A percentile compares a stretch with the other conserved stretches of the same genome.
phyloP scores from a whole-genome alignment of 2,329 filamentous ascomycete genomes.

The Penicillium vulpinum region DNA sequence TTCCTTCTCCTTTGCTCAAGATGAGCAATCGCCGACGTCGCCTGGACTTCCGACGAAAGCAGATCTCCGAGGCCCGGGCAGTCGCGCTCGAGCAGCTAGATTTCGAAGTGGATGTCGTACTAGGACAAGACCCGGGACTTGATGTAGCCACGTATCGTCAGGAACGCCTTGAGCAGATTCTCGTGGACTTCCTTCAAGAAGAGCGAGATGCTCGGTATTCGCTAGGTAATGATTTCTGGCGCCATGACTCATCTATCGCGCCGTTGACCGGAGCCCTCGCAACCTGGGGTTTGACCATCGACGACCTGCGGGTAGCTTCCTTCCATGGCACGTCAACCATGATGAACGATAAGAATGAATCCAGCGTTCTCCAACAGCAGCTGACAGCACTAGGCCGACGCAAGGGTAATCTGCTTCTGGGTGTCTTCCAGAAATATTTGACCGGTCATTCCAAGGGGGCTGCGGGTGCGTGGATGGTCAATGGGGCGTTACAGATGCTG shows the following conservation, averaged over 20 bases:
- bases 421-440: slow-evolving; percentile 97
- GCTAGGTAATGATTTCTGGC: not conserved
- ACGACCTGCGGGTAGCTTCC: slow-evolving; percentile 87
- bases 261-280: slow-evolving; percentile 86
- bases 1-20: slow-evolving; percentile 71
- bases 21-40: slow-evolving; percentile 17
- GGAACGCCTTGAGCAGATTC: not conserved
- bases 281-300: slow-evolving; percentile 93
- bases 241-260: not conserved
- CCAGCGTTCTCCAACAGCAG: slow-evolving; percentile 90
- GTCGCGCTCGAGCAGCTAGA: not conserved
- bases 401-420: slow-evolving; percentile 90
- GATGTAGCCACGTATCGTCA: not conserved
- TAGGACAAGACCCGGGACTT: not conserved
- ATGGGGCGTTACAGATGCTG: slow-evolving; percentile 90
- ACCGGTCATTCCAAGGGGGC: slow-evolving; percentile 98
- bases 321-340: slow-evolving; percentile 98
- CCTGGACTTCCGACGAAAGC: not conserved
- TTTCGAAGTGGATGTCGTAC: not conserved
- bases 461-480: slow-evolving; percentile 98
- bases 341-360: slow-evolving; percentile 98
- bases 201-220: not conserved
- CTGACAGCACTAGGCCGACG: slow-evolving; percentile 85
- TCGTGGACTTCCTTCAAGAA: not conserved
- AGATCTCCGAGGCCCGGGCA: slow-evolving; percentile 1